A percentile compares a stretch with the other conserved stretches of the same genome.
These are phyloP conservation scores for Wickerhamomyces chambardii DNA, from an alignment of 805 yeast species.

Conservation along the genomic window DNA sequence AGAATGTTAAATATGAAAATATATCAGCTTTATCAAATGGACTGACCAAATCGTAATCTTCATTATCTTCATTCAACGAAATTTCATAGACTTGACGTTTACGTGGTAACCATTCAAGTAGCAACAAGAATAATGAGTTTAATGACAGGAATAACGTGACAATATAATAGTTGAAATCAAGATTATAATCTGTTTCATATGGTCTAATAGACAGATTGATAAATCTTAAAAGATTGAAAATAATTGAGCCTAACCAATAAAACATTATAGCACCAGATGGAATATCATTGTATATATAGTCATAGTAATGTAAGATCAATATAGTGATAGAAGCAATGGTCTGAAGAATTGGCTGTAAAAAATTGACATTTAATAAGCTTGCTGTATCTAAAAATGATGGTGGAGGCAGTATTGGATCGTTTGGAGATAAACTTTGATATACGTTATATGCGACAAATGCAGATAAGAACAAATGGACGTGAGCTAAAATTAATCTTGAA, in stretches of 20 bases:
- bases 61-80: conserved; percentile 19
- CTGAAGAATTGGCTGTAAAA: conserved; percentile 28
- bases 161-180: conserved; percentile 15
- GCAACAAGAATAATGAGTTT: conserved; percentile 20
- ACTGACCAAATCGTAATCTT: conserved; percentile 16
- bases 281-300: conserved; percentile 54
- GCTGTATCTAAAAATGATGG: conserved; percentile 4
- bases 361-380: conserved; percentile 17
- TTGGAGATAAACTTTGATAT: conserved; percentile 5
- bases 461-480: conserved; percentile 21
- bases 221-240: conserved; percentile 38
- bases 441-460: conserved; percentile 11
- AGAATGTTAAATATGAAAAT: conserved; percentile 70
- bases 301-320: conserved; percentile 54
- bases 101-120: conserved; percentile 28
- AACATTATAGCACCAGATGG: conserved; percentile 62
- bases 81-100: conserved; percentile 34
- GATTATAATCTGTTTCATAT: conserved; percentile 17
- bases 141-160: conserved; percentile 23
- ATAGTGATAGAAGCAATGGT: conserved; percentile 41
- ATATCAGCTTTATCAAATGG: conserved; percentile 45
- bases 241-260: conserved; percentile 60
- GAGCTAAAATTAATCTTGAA: conserved; percentile 23
- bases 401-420: conserved; percentile 4
- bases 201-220: conserved; percentile 27